Conservation (phyloP, 2,329 filamentous ascomycete species). For the Fonsecaea pugnacius region DNA sequence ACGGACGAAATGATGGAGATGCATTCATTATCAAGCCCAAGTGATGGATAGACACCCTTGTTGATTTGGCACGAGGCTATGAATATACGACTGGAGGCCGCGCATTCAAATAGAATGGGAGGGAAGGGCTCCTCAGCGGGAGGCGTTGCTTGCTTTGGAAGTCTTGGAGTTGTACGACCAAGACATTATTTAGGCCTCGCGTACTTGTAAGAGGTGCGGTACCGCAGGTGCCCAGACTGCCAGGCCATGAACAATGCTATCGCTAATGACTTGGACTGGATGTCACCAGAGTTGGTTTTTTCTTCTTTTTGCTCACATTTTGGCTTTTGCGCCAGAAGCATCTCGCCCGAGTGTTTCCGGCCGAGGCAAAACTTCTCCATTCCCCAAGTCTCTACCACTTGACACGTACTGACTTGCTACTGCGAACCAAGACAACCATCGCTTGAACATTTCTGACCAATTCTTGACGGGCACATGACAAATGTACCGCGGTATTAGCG, state of each 20-base stretch:
- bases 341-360: constrained; percentile 21
- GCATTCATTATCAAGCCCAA: background rate
- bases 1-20: background rate
- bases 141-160: background rate
- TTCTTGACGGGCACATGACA: constrained; percentile 31
- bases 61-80: constrained; percentile 3
- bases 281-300: background rate
- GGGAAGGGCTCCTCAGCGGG: background rate
- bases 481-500: constrained; percentile 22
- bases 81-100: constrained; percentile 5
- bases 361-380: constrained; percentile 6
- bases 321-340: background rate
- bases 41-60: background rate
- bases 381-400: background rate
- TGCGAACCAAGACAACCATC: background rate
- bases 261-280: too few species aligned
- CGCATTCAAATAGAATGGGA: background rate
- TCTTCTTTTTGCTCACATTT: background rate
- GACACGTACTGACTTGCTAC: too few species aligned
- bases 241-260: background rate
- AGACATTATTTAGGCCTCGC: background rate
- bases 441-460: constrained; percentile 27
- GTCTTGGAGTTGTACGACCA: background rate
- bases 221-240: background rate
- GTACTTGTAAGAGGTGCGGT: background rate